A percentile compares a stretch with the other conserved stretches of the same genome.
phyloP scores from a whole-genome alignment of 192 early-diverging fungal genomes.

The Coemansia sp. region DNA sequence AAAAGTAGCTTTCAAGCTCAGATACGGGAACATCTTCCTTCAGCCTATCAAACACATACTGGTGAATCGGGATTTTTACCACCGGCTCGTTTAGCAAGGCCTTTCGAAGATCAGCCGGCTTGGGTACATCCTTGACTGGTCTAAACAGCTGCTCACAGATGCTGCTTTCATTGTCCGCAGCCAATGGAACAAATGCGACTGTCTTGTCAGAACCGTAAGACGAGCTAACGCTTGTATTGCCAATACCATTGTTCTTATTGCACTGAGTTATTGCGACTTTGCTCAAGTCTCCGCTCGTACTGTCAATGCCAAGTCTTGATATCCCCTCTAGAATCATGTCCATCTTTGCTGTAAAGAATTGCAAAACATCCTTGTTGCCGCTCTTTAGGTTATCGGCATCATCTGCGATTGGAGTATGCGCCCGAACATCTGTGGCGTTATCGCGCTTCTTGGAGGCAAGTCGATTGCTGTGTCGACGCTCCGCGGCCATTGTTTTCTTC shows the following conservation, averaged over 20 bases:
- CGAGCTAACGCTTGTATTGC: background rate
- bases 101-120: conserved; percentile 2
- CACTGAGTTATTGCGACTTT: background rate
- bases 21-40: conserved; percentile 7
- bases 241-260: background rate
- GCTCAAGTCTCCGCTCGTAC: background rate
- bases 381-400: background rate
- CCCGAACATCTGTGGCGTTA: background rate
- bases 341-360: conserved; percentile 5
- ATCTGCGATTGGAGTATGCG: background rate
- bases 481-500: conserved; percentile 2
- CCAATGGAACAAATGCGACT: background rate
- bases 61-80: conserved; percentile 40
- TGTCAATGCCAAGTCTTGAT: conserved; percentile 1
- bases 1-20: conserved; percentile 17
- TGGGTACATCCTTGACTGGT: conserved; percentile 16
- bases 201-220: conserved; percentile 29
- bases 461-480: conserved; percentile 23
- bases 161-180: conserved; percentile 16
- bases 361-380: background rate
- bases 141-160: conserved; percentile 28
- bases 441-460: conserved; percentile 21
- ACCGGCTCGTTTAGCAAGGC: conserved; percentile 6
- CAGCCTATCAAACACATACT: conserved; percentile 14
- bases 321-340: conserved; percentile 5